Evolutionary conservation across 352 stramenopile genomes (phyloP).

Genomic region (Phytophthora sp.): DNA sequence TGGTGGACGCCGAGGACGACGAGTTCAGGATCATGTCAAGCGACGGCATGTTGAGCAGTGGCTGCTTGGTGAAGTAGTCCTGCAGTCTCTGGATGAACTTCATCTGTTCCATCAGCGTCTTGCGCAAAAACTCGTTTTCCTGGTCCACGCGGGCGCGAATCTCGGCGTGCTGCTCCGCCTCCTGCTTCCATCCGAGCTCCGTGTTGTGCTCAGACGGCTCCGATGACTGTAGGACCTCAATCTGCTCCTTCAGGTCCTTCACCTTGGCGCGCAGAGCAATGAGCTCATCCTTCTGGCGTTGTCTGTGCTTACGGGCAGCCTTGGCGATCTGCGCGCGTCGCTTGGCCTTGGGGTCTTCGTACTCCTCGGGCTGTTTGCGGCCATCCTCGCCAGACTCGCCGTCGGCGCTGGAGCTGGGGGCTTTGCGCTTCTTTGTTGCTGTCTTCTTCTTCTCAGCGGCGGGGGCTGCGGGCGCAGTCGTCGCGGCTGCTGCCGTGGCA

Average conservation of each 20-base stretch:
- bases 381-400: slow-evolving; percentile 61
- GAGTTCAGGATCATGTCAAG: slow-evolving; percentile 88
- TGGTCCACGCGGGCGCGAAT: slow-evolving; percentile 88
- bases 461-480: slow-evolving; percentile 23
- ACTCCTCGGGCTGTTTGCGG: slow-evolving; percentile 75
- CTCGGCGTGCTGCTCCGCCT: slow-evolving; percentile 88
- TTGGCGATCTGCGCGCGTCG: slow-evolving; percentile 89
- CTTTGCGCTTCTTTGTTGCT: slow-evolving; percentile 79
- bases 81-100: slow-evolving; percentile 91
- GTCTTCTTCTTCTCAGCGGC: slow-evolving; percentile 58
- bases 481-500: slow-evolving; percentile 5
- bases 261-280: slow-evolving; percentile 87
- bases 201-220: slow-evolving; percentile 91
- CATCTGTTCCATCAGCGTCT: slow-evolving; percentile 92
- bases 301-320: slow-evolving; percentile 85
- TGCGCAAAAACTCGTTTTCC: slow-evolving; percentile 90
- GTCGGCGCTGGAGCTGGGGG: slow-evolving; percentile 49
- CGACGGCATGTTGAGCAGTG: slow-evolving; percentile 88
- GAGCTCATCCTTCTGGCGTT: slow-evolving; percentile 89
- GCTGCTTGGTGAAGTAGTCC: slow-evolving; percentile 92
- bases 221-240: slow-evolving; percentile 88
- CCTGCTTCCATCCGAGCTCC: slow-evolving; percentile 89
- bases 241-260: slow-evolving; percentile 91
- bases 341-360: slow-evolving; percentile 87
- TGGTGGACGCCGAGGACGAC: slow-evolving; percentile 64